Evolutionary conservation across 1,139 yeast genomes (phyloP), one percentile per base, ranked within the genome.

Genomic region (Candida sojae): DNA sequence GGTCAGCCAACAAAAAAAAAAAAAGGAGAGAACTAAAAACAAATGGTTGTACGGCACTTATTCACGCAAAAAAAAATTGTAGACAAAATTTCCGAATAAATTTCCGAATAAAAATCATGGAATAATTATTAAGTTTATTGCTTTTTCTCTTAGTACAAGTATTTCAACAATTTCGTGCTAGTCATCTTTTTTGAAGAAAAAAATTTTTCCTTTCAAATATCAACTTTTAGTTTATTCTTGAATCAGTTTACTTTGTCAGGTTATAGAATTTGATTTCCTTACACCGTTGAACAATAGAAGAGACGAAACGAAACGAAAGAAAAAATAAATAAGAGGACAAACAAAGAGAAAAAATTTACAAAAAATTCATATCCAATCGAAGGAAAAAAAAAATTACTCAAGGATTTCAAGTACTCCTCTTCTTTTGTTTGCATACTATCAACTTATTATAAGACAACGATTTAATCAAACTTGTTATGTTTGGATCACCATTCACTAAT

Each of bases 401-500:
- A 11, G 13, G 6, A 33, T 17, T 33, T 33, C 9, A 23, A 36
- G 17, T 36, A n/a, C 39, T 25, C 39, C 28, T 36, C 28, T 21
- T 6, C 30, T 36, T 12, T 36, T 21, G 5, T 9, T 31, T 39
- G 13, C 21, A 17, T 17, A 17, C 21, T 33, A 38, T 39, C 21
- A 6, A 25, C 13, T 7, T 17, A 21, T n/a, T 33, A 21, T 43
- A 11, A 23, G n/a, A 13, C 25, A 30, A 40, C 35, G n/a, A 11
- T 10, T 9, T 11, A 17, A 21, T 31, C 17, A 36, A 48, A 13
- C 17, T 21, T 5, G 39, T 38, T 35, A 73, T 73, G 79, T 73
- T 69, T 58, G 77, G 77, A 32, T 64, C 73, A 21, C 73, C 77
- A 2, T 68, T 66, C 52, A 62, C 68, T 21, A 64, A 76, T 45